phyloP scores from a whole-genome alignment of 1,284 basidiomycete species.

The Rhodotorula sp. region DNA sequence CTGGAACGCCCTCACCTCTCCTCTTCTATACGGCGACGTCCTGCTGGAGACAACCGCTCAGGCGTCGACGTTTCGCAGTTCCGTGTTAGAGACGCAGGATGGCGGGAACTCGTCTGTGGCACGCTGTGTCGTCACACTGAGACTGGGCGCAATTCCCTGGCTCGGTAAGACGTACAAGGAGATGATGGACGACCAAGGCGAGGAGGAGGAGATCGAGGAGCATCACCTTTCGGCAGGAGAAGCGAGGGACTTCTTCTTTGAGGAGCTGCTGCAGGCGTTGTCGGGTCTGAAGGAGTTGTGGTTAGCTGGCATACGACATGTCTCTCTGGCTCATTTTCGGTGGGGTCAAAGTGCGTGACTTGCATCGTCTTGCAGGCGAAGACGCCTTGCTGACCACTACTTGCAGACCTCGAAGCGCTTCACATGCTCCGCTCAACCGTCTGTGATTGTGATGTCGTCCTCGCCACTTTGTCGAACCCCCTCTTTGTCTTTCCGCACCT shows the following conservation, averaged over 20 bases:
- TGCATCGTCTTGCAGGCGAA: too few species aligned
- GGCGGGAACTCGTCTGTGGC: too few species aligned
- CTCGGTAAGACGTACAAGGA: not conserved
- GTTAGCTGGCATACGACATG: not conserved
- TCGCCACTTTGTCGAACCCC: not conserved
- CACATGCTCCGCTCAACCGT: not conserved
- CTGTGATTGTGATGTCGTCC: conserved; percentile 4
- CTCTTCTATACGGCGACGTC: not conserved
- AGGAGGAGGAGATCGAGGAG: not conserved
- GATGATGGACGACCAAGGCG: conserved; percentile 1
- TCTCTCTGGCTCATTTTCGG: not conserved
- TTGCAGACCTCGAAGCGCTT: not conserved
- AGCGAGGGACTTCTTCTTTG: not conserved
- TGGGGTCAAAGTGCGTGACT: not conserved
- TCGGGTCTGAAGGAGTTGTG: not conserved
- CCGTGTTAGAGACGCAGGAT: not conserved
- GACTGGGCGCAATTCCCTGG: not conserved
- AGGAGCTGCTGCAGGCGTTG: not conserved
- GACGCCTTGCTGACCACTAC: too few species aligned
- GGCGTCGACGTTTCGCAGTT: not conserved
- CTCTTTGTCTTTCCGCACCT: not conserved
- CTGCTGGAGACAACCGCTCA: not conserved
- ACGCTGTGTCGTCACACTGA: not conserved
- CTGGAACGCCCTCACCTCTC: not conserved
- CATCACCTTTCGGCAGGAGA: not conserved